A percentile compares a stretch with the other conserved stretches of the same genome.
Evolutionary conservation across 805 yeast species (phyloP).

Genomic region (Yarrowia keelungensis): DNA sequence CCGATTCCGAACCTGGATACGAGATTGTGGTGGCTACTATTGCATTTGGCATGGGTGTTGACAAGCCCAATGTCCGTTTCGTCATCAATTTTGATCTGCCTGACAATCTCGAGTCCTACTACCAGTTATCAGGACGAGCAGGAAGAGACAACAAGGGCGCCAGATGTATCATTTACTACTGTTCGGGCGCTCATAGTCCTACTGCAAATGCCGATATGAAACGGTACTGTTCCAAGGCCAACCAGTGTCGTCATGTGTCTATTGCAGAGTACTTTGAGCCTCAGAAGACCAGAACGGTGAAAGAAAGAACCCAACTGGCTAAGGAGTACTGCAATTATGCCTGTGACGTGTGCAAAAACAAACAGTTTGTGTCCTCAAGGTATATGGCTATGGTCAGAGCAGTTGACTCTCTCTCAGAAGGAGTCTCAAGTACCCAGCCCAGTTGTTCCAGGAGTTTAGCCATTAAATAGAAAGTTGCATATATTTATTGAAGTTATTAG

Average conservation of each 20-base stretch:
- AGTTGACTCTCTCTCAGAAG: constrained; percentile 9
- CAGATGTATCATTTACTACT: constrained; percentile 79
- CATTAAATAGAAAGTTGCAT: neutral
- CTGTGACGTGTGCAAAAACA: constrained; percentile 43
- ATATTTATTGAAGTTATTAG: neutral
- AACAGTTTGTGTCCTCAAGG: constrained; percentile 24
- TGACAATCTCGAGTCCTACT: constrained; percentile 89
- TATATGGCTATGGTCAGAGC: constrained; percentile 27
- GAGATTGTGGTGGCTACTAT: constrained; percentile 94
- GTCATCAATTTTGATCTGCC: constrained; percentile 89
- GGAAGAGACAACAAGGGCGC: constrained; percentile 91
- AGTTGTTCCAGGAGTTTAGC: constrained; percentile 17
- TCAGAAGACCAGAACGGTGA: constrained; percentile 15
- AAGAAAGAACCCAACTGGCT: constrained; percentile 20
- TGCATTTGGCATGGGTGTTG: constrained; percentile 99
- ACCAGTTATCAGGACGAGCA: constrained; percentile 98
- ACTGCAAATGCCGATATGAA: constrained; percentile 31
- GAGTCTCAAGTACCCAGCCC: constrained; percentile 10
- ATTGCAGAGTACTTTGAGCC: constrained; percentile 44
- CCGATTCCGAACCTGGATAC: constrained; percentile 57
- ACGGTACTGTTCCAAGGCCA: constrained; percentile 39
- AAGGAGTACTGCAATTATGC: constrained; percentile 42
- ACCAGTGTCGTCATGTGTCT: constrained; percentile 43
- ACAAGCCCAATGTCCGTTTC: constrained; percentile 90
- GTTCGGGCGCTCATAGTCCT: constrained; percentile 33